These are phyloP conservation scores for Phaffia rhodozyma DNA, from an alignment of 1,284 basidiomycete species.

Conservation along the genomic window DNA sequence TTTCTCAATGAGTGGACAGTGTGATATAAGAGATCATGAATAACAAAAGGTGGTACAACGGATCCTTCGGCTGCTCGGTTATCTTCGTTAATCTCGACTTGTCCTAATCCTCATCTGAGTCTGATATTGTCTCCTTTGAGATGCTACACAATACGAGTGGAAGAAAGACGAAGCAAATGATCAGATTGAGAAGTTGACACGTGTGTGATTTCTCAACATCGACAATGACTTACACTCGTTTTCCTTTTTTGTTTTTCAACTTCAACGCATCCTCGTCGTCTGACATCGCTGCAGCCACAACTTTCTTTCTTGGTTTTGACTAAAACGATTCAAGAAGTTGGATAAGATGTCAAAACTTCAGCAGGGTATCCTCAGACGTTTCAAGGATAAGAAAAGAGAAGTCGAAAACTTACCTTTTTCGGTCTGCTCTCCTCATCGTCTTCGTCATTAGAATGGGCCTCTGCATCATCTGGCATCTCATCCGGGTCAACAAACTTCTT, in stretches of 20 bases:
- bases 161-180: not conserved
- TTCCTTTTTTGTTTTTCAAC: too few species aligned
- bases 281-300: too few species aligned
- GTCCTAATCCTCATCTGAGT: not conserved
- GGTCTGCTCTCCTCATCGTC: slow-evolving; percentile 1
- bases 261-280: too few species aligned
- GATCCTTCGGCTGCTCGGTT: not conserved
- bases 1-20: not conserved
- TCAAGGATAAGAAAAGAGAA: not conserved
- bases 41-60: not conserved
- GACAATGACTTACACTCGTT: too few species aligned
- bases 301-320: not conserved
- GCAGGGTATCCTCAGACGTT: too few species aligned
- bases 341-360: not conserved
- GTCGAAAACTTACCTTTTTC: not conserved
- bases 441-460: slow-evolving; percentile 20
- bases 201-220: too few species aligned
- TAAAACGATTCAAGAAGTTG: not conserved
- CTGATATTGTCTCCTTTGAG: slow-evolving; percentile 1
- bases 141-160: not conserved
- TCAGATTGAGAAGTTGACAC: too few species aligned
- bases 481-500: slow-evolving; percentile 23
- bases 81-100: not conserved
- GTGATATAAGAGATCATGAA: not conserved
- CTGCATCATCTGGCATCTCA: slow-evolving; percentile 22